Evolutionary conservation across 345 rosid species (phyloP), one percentile per base, ranked within the genome.

Genomic region (Geranium rotundifolium): DNA sequence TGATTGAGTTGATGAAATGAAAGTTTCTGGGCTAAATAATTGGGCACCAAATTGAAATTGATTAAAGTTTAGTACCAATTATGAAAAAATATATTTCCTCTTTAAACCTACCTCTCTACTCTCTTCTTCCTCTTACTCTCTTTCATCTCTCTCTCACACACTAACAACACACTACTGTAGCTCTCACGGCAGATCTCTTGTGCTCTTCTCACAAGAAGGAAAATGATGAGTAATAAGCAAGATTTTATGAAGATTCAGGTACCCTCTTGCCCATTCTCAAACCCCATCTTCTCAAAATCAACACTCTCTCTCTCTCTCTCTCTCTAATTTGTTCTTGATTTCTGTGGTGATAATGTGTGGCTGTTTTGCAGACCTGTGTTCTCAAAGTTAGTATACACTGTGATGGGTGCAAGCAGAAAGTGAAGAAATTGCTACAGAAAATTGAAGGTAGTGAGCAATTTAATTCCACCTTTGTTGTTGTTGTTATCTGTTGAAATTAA

Each of bases 331-430:
- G 41, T 23, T 23, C 27, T 23, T 23, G 27, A 23, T 23, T 23
- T 23, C 27, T 23, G 27, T 23, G 27, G 27, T 34, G 41, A 34
- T 34, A 34, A 34, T 34, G 41, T 34, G 41, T 34, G 6, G 6
- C 3, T 34, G 41, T 34, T 46, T 66, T 76, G 76, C 96, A 91
- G 98, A 76, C 89, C 20, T 84, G 85, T 81, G 86, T 82, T 69
- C 82, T 93, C 56, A 88, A 78, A 72, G 96, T 93, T 60, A 86
- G 84, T 64, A 88, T 93, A 29, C 89, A 88, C 79, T 93, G 99
- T 66, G 99, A 88, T 81, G 99, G 99, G 8, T 93, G 99, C 67
- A 82, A 81, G 74, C 79, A 78, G 73, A 93, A 88, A 81, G 82
- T 93, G 27, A 86, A 69, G 92, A 93, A 85, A 66, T 75, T 77